Base-by-base conservation (phyloP, 140 eudicot species). In the Stevia rebaudiana region DNA sequence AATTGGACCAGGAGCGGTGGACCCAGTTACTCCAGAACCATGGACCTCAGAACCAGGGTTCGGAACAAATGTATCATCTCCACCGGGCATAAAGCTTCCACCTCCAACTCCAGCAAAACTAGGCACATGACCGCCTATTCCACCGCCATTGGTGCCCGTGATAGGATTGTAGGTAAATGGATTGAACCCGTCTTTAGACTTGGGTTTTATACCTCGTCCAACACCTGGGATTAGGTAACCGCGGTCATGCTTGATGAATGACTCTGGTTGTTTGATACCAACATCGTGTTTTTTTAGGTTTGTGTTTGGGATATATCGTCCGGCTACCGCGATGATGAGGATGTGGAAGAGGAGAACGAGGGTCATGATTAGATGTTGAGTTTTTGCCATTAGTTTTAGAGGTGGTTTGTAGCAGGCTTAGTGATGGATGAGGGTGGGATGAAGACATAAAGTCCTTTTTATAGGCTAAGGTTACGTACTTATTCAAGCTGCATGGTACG, bases 11-110 rank as follows among this genome's bases (percentile, higher is more conserved):
- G 71, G 77, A 62, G 48, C 11, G 13, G 36, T 8, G 18, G 58
- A 53, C 2, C 56, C 40, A 21, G 31, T 18, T 25, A 4, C 33
- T 4, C 65, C 65, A 17, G 77, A 71, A 31, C 0, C 52, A 12
- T 71, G 77, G 49, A 72, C 88, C 80, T 75, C 85, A 9, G 60
- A 49, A 1, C 84, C 84, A 18, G 88, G 84, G 73, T 79, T 75
- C 2, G 88, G 88, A 39, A 79, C 57, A 39, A 52, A 65, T 3
- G 87, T 82, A 59, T 82, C 88, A 64, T 82, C 88, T 6, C 84
- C 84, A 22, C 89, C 85, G 0, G 85, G 89, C 39, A 76, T 6
- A 50, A 33, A 69, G 42, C 33, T 50, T 28, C 66, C 25, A 16
- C 66, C 66, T 15, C 62, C 64, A 13, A 44, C 74, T 8, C 76